Conservation (phyloP, 257 asterid genomes). For the Knoxia roxburghii region DNA sequence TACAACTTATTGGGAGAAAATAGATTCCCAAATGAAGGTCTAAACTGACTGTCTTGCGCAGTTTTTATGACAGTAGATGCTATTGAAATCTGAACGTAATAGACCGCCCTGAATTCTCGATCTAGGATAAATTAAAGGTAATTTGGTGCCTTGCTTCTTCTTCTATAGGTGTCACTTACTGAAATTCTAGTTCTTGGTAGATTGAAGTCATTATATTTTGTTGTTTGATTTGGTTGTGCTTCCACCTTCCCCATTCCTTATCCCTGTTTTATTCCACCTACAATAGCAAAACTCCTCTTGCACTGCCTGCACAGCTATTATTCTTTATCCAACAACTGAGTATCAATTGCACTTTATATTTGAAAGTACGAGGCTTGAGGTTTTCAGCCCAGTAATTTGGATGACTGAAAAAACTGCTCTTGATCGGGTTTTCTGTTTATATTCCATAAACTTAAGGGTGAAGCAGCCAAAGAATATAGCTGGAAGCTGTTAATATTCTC, state of each 20-base stretch:
- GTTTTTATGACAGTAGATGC: not conserved
- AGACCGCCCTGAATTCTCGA: not conserved
- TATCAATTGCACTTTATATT: not conserved
- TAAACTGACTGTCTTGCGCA: not conserved
- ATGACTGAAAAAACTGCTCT: no score
- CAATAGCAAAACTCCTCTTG: not conserved
- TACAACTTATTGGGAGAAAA: no score
- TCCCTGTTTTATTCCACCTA: not conserved
- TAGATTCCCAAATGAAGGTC: not conserved
- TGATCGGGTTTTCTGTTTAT: not conserved
- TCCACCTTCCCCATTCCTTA: not conserved
- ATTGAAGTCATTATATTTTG: not conserved
- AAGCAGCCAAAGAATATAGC: not conserved
- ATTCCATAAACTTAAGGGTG: not conserved
- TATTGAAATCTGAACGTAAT: no score
- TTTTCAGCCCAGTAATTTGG: no score
- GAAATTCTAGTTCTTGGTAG: not conserved
- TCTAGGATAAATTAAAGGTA: no score
- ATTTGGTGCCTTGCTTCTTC: not conserved
- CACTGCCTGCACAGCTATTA: not conserved
- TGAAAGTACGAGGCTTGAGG: not conserved
- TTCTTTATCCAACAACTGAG: no score
- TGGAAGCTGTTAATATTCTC: no score
- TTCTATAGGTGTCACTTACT: not conserved
- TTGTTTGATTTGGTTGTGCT: not conserved